These are phyloP conservation scores for Chalara sp. DNA, from an alignment of 2,329 filamentous ascomycete species.

Conservation along the genomic window DNA sequence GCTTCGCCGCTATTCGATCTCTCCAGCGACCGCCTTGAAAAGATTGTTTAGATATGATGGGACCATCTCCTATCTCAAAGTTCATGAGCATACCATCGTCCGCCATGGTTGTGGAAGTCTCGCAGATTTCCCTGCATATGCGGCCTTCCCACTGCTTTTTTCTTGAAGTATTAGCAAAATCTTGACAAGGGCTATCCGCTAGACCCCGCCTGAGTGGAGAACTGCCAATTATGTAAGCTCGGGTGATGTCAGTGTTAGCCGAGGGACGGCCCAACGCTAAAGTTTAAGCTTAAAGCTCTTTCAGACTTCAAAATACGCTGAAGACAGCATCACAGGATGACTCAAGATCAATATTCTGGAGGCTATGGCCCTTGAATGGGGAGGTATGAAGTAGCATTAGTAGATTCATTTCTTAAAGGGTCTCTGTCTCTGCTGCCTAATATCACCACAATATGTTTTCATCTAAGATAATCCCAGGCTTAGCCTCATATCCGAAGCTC, in stretches of 20 bases:
- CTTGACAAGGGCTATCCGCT: too few relatives aligned
- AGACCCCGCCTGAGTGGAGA: too few relatives aligned
- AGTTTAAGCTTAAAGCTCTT: too few relatives aligned
- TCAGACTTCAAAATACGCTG: conserved; percentile 24
- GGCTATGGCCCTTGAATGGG: conserved; percentile 21
- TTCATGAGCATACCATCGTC: conserved; percentile 95
- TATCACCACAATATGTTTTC: too few relatives aligned
- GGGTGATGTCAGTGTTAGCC: too few relatives aligned
- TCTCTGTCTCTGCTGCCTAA: too few relatives aligned
- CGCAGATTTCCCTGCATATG: background rate
- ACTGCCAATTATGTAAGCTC: too few relatives aligned
- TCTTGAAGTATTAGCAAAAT: too few relatives aligned
- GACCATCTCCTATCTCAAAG: conserved; percentile 68
- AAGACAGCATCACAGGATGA: conserved; percentile 25
- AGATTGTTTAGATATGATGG: conserved; percentile 52
- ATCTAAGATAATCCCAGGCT: background rate
- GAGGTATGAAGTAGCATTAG: background rate
- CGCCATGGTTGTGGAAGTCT: conserved; percentile 52
- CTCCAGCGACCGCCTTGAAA: conserved; percentile 93
- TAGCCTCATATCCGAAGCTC: conserved; percentile 1
- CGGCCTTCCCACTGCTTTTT: too few relatives aligned
- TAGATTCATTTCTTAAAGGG: too few relatives aligned
- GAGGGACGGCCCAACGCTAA: too few relatives aligned
- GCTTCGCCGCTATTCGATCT: conserved; percentile 76
- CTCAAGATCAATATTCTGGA: conserved; percentile 8